Percentiles rank a stretch among this genome's conserved stretches.
These are phyloP conservation scores for Vinca minor DNA, from an alignment of 257 asterid genomes.

Conservation along the genomic window DNA sequence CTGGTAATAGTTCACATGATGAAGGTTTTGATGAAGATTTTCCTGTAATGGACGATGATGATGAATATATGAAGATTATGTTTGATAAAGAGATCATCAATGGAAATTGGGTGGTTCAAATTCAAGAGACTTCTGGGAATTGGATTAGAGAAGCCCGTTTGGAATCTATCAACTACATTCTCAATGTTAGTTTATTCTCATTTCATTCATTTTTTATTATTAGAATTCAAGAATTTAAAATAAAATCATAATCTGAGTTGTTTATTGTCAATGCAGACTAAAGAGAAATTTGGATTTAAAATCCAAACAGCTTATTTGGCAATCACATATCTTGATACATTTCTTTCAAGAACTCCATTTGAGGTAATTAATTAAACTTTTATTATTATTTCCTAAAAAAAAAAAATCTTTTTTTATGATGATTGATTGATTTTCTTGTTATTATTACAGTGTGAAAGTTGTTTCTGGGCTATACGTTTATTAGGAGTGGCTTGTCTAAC, in stretches of 20 bases:
- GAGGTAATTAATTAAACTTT: conserved; percentile 31
- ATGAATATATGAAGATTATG: conserved; percentile 33
- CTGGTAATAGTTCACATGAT: conserved; percentile 19
- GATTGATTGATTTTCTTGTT: not conserved
- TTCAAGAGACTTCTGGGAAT: conserved; percentile 5
- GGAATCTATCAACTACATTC: conserved; percentile 45
- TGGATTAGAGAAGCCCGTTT: conserved; percentile 40
- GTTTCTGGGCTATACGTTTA: conserved; percentile 40
- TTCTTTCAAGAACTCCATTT: conserved; percentile 40
- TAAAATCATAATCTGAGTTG: not conserved
- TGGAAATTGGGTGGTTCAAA: conserved; percentile 14
- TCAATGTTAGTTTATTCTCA: conserved; percentile 20
- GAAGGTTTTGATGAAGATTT: no score
- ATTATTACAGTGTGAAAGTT: conserved; percentile 19
- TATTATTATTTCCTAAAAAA: no score
- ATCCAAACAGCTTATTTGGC: conserved; percentile 45
- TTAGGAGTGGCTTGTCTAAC: conserved; percentile 50
- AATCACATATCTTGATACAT: conserved; percentile 43
- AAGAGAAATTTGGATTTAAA: conserved; percentile 30
- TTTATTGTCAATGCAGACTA: conserved; percentile 4
- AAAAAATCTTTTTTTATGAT: no score
- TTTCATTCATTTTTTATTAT: not conserved
- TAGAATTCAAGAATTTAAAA: not conserved
- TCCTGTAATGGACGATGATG: conserved; percentile 16
- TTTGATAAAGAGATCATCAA: conserved; percentile 34